Conservation (phyloP, 2,329 filamentous ascomycete species). For the Colletotrichum sojae region DNA sequence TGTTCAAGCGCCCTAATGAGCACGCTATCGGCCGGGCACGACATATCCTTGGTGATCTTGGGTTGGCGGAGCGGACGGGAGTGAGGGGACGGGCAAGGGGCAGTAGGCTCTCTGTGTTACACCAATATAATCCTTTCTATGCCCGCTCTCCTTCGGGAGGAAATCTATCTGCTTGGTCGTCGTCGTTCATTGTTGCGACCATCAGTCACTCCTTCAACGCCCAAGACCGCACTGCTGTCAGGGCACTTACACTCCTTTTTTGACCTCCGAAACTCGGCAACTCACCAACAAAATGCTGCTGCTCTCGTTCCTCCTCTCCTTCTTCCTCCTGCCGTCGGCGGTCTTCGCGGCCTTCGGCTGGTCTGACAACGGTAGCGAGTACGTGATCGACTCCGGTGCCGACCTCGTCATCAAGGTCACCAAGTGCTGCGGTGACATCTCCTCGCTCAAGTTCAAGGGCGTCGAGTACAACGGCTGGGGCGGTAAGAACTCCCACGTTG, state of each 20-base stretch:
- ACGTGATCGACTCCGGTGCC: constrained; percentile 53
- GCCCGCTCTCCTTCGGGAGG: not conserved
- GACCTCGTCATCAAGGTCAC: constrained; percentile 52
- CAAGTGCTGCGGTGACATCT: constrained; percentile 53
- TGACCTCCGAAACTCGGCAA: not conserved
- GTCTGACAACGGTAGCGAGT: constrained; percentile 54
- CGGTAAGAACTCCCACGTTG: constrained; percentile 50
- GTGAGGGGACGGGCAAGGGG: constrained; percentile 1
- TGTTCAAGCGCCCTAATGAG: constrained; percentile 13
- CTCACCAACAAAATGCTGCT: constrained; percentile 45
- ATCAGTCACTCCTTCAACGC: constrained; percentile 7
- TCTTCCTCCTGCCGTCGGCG: constrained; percentile 46
- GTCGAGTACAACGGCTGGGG: constrained; percentile 50
- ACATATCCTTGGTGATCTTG: not conserved
- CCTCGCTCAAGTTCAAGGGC: constrained; percentile 51
- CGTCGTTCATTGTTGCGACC: not conserved
- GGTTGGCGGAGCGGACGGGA: constrained; percentile 23
- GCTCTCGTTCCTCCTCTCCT: constrained; percentile 45
- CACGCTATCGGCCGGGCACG: constrained; percentile 18
- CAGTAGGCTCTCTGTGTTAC: not conserved
- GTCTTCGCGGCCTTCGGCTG: constrained; percentile 56
- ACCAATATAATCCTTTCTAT: constrained; percentile 11
- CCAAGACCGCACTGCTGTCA: constrained; percentile 23
- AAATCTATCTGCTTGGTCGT: constrained; percentile 4
- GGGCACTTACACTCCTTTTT: constrained; percentile 2